Evolutionary conservation across 345 rosid genomes (phyloP), one percentile per base, ranked within the genome.

Genomic region (Turnera subulata): DNA sequence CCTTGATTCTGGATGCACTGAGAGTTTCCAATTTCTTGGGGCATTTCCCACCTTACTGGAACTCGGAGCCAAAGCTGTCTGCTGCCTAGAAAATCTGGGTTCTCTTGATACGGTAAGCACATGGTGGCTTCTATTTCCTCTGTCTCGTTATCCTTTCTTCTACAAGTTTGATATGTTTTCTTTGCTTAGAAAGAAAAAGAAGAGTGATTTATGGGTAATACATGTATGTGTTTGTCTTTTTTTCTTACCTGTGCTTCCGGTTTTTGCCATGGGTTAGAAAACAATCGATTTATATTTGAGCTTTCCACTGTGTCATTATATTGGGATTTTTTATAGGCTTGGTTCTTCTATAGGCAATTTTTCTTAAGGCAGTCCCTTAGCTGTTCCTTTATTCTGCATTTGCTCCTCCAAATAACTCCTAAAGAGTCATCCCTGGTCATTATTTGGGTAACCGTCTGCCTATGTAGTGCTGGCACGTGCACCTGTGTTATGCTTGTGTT

Each of bases 1-100:
- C 68, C 70, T 89, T 5, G 99, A 93, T 78, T 83, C 93, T 50
- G 99, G 99, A 10, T 93, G 96, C 70, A 81, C 95, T 1, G 99
- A 93, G 71, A 83, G 99, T 61, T 93, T 93, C 67, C 97, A 92
- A 51, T 68, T 76, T 66, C 72, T 78, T 16, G 99, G 99, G 73
- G 96, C 91, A 15, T 89, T 85, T 62, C 91, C 99, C 47, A 33
- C 73, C 59, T 65, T 93, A 49, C 70, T 93, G 70, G 79, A 81
- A 20, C 84, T 76, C n/a, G 97, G 96, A 56, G 91, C 69, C 14
- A 78, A 81, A 5, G 70, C 91, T 1, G 75, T 93, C 38, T 93
- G 94, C 69, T 83, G 94, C 77, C 82, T 89, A 66, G 99, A 93
- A 67, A 79, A 83, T 35, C 75, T 80, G 86, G 76, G 61, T 73